phyloP scores from a whole-genome alignment of 169 alveolate genomes.

The Cryptosporidium parvum region DNA sequence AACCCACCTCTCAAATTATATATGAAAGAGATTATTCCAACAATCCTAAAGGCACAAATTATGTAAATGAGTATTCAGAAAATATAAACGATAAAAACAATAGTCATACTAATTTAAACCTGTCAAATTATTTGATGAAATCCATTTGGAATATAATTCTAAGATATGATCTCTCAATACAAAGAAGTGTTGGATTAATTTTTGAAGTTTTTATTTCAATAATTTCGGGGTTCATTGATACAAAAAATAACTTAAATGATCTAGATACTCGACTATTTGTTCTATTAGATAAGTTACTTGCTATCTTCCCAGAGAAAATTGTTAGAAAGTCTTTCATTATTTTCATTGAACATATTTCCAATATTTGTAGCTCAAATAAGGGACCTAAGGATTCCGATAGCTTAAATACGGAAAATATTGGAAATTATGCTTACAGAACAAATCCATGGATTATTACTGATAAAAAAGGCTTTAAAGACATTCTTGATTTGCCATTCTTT shows the following conservation, averaged over 20 bases:
- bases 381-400: background rate
- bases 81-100: background rate
- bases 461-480: background rate
- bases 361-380: background rate
- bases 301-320: constrained; percentile 29
- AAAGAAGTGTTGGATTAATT: constrained; percentile 56
- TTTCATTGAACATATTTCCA: constrained; percentile 40
- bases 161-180: constrained; percentile 65
- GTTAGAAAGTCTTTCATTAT: constrained; percentile 35
- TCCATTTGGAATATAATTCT: constrained; percentile 32
- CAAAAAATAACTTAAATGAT: background rate
- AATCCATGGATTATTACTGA: constrained; percentile 44
- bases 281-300: constrained; percentile 2
- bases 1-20: background rate
- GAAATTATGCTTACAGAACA: constrained; percentile 9
- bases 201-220: constrained; percentile 65
- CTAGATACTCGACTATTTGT: background rate
- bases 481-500: constrained; percentile 31
- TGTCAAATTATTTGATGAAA: background rate
- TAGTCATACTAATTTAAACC: background rate
- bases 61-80: background rate
- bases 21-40: background rate
- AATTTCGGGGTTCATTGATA: background rate
- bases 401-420: constrained; percentile 1
- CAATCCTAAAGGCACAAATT: background rate